Evolutionary conservation across 2,329 filamentous ascomycete genomes (phyloP).

Genomic region (Verticillium dahliae): DNA sequence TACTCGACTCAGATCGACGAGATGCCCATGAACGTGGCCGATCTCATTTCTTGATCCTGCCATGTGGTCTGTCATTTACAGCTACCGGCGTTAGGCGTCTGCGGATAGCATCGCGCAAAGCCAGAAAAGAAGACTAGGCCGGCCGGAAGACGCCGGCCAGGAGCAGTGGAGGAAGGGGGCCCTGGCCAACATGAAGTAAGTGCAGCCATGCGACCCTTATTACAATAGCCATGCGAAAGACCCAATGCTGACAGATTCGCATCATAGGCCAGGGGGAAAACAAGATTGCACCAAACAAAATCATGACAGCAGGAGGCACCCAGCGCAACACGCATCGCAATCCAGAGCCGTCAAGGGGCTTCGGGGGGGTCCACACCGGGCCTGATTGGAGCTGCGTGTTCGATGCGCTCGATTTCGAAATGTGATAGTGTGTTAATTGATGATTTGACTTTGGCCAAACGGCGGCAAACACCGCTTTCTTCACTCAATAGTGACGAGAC

Average conservation of each 20-base stretch:
- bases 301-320: not conserved
- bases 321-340: not conserved
- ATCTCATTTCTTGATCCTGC: conserved; percentile 42
- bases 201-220: not conserved
- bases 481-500: not conserved
- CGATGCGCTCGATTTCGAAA: not conserved
- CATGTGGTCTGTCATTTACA: conserved; percentile 6
- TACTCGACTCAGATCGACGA: conserved; percentile 97
- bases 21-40: conserved; percentile 93
- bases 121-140: conserved; percentile 10
- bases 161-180: conserved; percentile 13
- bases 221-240: no score
- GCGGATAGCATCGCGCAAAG: not conserved
- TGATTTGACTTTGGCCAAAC: not conserved
- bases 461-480: not conserved
- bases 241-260: not conserved
- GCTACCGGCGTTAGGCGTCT: conserved; percentile 2
- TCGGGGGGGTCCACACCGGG: not conserved
- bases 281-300: not conserved
- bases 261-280: not conserved
- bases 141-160: conserved; percentile 3
- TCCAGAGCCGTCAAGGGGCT: not conserved
- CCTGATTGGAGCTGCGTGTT: not conserved
- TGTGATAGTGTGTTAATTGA: not conserved
- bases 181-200: conserved; percentile 7